Evolutionary conservation across 2,329 filamentous ascomycete species (phyloP).

Genomic region (Pseudogymnoascus sp.): DNA sequence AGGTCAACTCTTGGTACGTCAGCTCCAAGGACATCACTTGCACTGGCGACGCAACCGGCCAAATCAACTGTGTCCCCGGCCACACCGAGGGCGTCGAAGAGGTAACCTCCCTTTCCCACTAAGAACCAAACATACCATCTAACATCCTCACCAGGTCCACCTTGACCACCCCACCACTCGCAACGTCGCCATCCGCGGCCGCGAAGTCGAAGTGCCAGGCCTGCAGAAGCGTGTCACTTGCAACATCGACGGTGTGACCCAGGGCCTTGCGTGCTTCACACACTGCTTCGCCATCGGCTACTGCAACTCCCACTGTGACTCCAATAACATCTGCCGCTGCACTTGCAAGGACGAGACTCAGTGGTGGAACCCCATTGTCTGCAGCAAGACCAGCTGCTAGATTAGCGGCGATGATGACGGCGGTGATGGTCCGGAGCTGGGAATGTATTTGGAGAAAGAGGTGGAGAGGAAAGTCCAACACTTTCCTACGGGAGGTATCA

Average conservation of each 20-base stretch:
- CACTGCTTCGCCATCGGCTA: slow-evolving; percentile 13
- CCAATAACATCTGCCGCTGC: slow-evolving; percentile 13
- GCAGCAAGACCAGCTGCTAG: slow-evolving; percentile 13
- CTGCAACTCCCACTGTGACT: slow-evolving; percentile 13
- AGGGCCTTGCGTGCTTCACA: slow-evolving; percentile 12
- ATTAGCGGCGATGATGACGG: background rate
- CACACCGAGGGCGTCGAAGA: slow-evolving; percentile 10
- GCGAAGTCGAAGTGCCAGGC: slow-evolving; percentile 10
- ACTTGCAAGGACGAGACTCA: slow-evolving; percentile 12
- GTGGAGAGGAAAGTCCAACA: background rate
- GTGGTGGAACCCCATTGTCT: slow-evolving; percentile 14
- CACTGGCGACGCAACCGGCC: slow-evolving; percentile 9
- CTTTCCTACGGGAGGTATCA: background rate
- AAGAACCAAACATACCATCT: background rate
- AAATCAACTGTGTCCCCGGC: slow-evolving; percentile 11
- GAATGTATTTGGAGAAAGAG: background rate
- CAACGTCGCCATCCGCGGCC: slow-evolving; percentile 10
- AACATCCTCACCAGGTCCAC: background rate
- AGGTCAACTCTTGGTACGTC: slow-evolving; percentile 13
- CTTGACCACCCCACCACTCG: slow-evolving; percentile 7
- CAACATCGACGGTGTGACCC: slow-evolving; percentile 12
- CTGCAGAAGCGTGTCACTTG: slow-evolving; percentile 15
- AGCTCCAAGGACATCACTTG: slow-evolving; percentile 12
- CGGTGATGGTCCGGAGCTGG: background rate
- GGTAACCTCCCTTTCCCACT: background rate